A percentile compares a stretch with the other conserved stretches of the same genome.
phyloP scores from a whole-genome alignment of 257 asterid species.

The Solanum paucissectum region DNA sequence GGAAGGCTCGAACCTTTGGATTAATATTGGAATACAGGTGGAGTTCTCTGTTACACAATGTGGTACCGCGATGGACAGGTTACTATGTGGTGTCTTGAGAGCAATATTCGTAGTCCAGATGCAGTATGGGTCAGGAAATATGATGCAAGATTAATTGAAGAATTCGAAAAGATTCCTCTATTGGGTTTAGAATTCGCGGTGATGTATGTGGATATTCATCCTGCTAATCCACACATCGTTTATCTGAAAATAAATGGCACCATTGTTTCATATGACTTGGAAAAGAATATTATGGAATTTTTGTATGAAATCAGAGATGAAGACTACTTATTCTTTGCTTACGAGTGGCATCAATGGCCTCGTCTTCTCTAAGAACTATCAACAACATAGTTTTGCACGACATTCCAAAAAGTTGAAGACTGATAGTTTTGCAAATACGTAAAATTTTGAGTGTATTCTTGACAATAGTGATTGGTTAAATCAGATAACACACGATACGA shows the following conservation, averaged over 20 bases:
- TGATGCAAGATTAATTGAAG: background rate
- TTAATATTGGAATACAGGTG: background rate
- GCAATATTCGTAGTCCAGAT: background rate
- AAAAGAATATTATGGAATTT: background rate
- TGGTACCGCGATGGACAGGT: background rate
- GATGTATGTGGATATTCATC: background rate
- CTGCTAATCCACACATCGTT: background rate
- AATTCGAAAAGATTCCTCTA: too few species aligned
- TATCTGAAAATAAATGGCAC: background rate
- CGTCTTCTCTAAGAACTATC: background rate
- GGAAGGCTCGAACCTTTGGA: background rate
- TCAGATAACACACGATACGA: too few species aligned
- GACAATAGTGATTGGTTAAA: too few species aligned
- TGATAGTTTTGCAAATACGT: too few species aligned
- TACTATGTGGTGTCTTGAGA: background rate
- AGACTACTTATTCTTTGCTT: background rate
- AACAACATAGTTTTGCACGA: too few species aligned
- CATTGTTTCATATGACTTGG: background rate
- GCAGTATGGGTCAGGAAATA: background rate
- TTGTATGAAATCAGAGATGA: background rate
- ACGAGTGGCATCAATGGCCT: background rate
- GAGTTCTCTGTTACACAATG: background rate
- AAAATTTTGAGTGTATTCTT: too few species aligned
- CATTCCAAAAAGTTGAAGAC: too few species aligned
- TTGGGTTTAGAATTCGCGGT: background rate